Base-by-base conservation (phyloP, 306 rosid genomes). In the Pyrus communis region DNA sequence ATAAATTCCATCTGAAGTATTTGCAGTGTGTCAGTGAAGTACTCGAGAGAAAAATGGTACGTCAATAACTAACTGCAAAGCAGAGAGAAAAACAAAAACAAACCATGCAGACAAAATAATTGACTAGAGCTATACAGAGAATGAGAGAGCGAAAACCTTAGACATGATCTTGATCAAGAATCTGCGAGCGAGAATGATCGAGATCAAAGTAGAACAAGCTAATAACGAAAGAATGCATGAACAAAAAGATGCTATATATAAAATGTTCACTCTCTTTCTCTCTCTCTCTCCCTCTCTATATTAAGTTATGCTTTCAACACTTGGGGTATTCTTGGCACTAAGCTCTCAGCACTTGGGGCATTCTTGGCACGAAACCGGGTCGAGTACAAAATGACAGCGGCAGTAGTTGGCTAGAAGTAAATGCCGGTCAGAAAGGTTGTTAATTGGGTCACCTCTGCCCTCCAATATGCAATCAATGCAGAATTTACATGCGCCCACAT, bases 141-240 rank as follows among this genome's bases (percentile, higher is more conserved):
- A 59, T n/a, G 65, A 33, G 79, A 74, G 59, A 75, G 55, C 45
- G 27, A 86, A 49, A 49, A 89, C 89, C 89, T 88, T 88, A 3
- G 91, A 77, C 78, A 88, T 85, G 46, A 84, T 83, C 42, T 58
- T 82, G 77, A 70, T 33, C n/a, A 71, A 63, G 58, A 69, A 54
- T 51, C 21, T 51, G 7, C 21, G 0, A 51, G 55, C 55, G 3
- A 79, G 25, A 40, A 61, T 11, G 22, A 14, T 22, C 35, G 18
- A 62, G 43, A 70, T 25, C 51, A 75, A 59, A 70, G 60, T 43
- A 35, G 78, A 79, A 69, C 81, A 84, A 71, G 70, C 78, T n/a
- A n/a, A 27, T 5, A 30, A 62, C 28, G 81, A 77, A 62, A 81
- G 40, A 49, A 46, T 23, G 72, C 69, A 71, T 33, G 54, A 43